Evolutionary conservation across 2,329 filamentous ascomycete genomes (phyloP).

Genomic region (Verticillium nonalfalfae): DNA sequence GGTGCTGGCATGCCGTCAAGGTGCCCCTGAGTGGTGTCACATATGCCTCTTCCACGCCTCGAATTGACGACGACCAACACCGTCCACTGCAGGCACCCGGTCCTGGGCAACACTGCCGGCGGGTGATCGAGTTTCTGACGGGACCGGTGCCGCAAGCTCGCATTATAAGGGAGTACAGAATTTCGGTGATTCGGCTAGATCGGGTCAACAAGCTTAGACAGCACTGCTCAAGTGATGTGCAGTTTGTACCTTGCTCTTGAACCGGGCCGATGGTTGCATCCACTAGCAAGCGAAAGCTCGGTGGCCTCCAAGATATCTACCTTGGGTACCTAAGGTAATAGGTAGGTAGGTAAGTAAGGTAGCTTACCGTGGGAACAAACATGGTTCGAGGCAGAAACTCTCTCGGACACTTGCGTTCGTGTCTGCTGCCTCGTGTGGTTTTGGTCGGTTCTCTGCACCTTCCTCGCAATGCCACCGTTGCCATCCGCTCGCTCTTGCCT

Average conservation of each 20-base stretch:
- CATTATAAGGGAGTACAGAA: neutral
- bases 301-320: neutral
- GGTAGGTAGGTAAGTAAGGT: too few relatives aligned
- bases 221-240: neutral
- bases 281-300: neutral
- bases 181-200: neutral
- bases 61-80: neutral
- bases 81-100: constrained; percentile 5
- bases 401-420: neutral
- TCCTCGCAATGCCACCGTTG: neutral
- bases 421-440: neutral
- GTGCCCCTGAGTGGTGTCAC: neutral
- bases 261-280: neutral
- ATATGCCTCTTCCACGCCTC: neutral
- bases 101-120: neutral
- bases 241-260: neutral
- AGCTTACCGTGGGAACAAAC: neutral
- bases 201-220: neutral
- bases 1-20: neutral
- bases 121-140: neutral
- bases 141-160: neutral
- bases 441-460: neutral
- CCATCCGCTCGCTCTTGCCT: neutral
- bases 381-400: neutral
- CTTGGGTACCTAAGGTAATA: too few relatives aligned